A percentile compares a stretch with the other conserved stretches of the same genome.
Evolutionary conservation across 2,329 filamentous ascomycete genomes (phyloP).

Genomic region (Juglanconis oblonga): DNA sequence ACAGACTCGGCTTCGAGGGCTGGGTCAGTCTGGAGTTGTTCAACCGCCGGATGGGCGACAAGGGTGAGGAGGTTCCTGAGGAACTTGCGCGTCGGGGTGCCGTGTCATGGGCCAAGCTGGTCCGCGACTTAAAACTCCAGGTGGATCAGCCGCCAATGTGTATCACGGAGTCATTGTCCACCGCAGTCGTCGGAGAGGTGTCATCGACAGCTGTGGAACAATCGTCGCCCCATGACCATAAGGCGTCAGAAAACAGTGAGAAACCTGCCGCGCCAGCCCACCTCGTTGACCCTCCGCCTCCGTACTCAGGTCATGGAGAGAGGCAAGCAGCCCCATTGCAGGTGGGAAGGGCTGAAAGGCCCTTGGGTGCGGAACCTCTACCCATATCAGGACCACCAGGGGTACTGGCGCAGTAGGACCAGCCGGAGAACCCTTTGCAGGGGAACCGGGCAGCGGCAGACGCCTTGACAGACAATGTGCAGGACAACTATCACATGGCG

Average conservation of each 20-base stretch:
- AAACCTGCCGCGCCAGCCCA: background rate
- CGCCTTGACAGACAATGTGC: no score
- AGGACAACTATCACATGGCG: no score
- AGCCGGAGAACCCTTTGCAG: no score
- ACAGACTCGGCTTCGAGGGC: conserved; percentile 63
- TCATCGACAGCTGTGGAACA: background rate
- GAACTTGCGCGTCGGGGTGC: conserved; percentile 44
- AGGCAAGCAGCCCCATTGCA: no score
- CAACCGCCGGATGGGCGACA: conserved; percentile 54
- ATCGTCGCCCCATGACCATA: background rate
- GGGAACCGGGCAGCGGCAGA: no score
- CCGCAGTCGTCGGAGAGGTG: background rate
- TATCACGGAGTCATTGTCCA: background rate
- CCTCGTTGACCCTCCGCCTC: no score
- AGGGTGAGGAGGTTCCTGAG: conserved; percentile 46
- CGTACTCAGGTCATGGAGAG: no score
- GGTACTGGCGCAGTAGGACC: no score
- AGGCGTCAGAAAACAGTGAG: background rate
- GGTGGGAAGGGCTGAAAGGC: no score
- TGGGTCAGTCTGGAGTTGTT: conserved; percentile 74
- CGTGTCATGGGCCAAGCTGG: conserved; percentile 49
- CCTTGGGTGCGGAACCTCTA: no score
- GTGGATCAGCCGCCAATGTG: conserved; percentile 11
- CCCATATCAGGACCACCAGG: no score
- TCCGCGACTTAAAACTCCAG: conserved; percentile 33